Evolutionary conservation across 2,329 filamentous ascomycete genomes (phyloP), one percentile per base, ranked within the genome.

Genomic region (Aspergillus awamori): DNA sequence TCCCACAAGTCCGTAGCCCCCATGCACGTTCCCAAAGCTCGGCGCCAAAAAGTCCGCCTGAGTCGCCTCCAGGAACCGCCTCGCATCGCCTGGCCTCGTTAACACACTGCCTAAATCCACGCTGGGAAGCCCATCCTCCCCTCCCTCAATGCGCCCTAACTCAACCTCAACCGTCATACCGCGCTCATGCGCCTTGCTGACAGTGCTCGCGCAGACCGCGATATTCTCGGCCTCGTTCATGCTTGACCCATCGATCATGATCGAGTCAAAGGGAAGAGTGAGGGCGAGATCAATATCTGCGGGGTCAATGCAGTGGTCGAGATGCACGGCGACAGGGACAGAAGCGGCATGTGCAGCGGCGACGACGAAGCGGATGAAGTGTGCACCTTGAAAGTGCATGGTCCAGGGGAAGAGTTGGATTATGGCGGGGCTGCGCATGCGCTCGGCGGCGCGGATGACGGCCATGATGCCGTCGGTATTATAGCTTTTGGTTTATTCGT

Each of bases 201-300:
- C 85, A 47, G 83, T 79, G 59, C 77, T 83, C 69, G 88, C 83
- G 71, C 87, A 88, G 70, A 86, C 84, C 33, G 75, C 75, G 5
- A 85, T 84, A 72, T 90, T 90, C 73, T 89, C 87, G 57, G 83
- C 86, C 65, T 86, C 85, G 62, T 88, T 86, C 67, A 87, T 85
- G 69, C 89, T 87, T 59, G 81, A 85, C 86, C 90, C 90, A 73
- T 91, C 88, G 0, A 90, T 84, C 87, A 90, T 90, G 69, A 90
- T 89, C 61, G 82, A 84, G 73, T 90, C 88, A 64, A 90, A 89
- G 8, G 75, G 80, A 47, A 82, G 77, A 26, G 83, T 82, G 5
- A 85, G 85, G 1, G 86, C 86, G 5, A 76, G 77, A 39, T 82
- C 81, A 51, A 87, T 60, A 36, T 64, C 62, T 82, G 52, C 85